phyloP scores from a whole-genome alignment of 2,329 filamentous ascomycete species.

The Hypoxylon sp. region DNA sequence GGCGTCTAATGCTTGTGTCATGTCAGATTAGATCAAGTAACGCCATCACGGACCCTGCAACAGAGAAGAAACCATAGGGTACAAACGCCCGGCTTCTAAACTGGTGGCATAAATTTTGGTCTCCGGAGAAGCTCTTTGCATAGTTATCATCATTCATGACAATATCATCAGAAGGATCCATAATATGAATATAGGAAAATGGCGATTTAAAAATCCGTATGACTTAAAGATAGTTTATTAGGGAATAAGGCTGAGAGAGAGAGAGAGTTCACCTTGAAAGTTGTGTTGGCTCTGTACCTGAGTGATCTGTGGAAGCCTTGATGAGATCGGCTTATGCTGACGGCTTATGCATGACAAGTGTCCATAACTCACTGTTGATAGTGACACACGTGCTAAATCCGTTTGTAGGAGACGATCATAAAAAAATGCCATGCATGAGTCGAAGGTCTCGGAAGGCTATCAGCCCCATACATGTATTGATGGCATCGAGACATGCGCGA shows the following conservation, averaged over 20 bases:
- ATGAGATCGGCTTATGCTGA: conserved; percentile 39
- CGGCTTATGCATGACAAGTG: conserved; percentile 37
- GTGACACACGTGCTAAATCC: conserved; percentile 38
- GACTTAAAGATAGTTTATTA: conserved; percentile 7
- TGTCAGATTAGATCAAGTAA: conserved; percentile 79
- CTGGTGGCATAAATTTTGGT: conserved; percentile 51
- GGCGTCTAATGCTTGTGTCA: conserved; percentile 45
- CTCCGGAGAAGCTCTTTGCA: conserved; percentile 58
- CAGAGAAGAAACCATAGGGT: conserved; percentile 64
- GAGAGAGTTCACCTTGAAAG: conserved; percentile 27
- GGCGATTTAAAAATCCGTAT: not conserved
- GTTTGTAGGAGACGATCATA: conserved; percentile 29
- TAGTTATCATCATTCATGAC: conserved; percentile 56
- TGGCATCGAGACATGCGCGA: not conserved
- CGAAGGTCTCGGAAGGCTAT: conserved; percentile 1
- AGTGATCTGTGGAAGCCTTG: conserved; percentile 38
- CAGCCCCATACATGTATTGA: not conserved
- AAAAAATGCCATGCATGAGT: conserved; percentile 25
- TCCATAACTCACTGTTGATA: conserved; percentile 20
- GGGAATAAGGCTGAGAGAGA: conserved; percentile 35
- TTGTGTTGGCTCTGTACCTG: conserved; percentile 35
- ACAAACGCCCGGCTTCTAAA: conserved; percentile 65
- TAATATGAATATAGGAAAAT: conserved; percentile 5
- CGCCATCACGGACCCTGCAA: conserved; percentile 61
- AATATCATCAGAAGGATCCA: not conserved